Percentiles rank a stretch among this genome's conserved stretches.
These are phyloP conservation scores for Cajanus cajan DNA, from an alignment of 306 rosid genomes.

Conservation along the genomic window DNA sequence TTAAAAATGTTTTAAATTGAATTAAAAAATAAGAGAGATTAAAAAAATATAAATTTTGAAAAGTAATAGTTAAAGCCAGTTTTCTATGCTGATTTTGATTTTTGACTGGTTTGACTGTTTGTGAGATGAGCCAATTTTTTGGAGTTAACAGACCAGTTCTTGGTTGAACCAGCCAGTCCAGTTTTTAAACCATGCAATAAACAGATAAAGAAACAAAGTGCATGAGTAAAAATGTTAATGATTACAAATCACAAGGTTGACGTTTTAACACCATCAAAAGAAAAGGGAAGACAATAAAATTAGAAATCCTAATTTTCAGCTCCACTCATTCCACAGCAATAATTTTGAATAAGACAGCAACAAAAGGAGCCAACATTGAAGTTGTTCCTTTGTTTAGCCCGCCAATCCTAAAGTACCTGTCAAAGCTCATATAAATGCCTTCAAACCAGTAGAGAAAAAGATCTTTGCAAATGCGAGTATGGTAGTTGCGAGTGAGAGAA, in stretches of 20 bases:
- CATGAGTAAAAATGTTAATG: background rate
- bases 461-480: conserved; percentile 55
- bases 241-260: background rate
- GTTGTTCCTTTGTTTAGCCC: conserved; percentile 5
- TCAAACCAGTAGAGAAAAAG: conserved; percentile 79
- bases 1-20: too few relatives aligned
- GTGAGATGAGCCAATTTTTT: too few relatives aligned
- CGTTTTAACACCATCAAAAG: conserved; percentile 21
- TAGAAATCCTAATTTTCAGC: background rate
- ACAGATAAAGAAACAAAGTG: background rate
- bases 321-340: conserved; percentile 1
- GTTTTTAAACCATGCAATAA: background rate
- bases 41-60: too few relatives aligned
- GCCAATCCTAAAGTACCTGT: conserved; percentile 52
- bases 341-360: background rate
- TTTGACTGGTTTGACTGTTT: too few relatives aligned
- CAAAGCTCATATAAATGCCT: conserved; percentile 70
- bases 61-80: too few relatives aligned
- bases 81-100: too few relatives aligned
- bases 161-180: too few relatives aligned
- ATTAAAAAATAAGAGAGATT: too few relatives aligned
- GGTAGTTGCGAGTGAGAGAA: conserved; percentile 61
- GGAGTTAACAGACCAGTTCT: too few relatives aligned
- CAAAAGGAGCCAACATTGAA: conserved; percentile 2
- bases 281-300: background rate